Base-by-base conservation (phyloP, 2,329 filamentous ascomycete species). In the Paecilomyces sp. region DNA sequence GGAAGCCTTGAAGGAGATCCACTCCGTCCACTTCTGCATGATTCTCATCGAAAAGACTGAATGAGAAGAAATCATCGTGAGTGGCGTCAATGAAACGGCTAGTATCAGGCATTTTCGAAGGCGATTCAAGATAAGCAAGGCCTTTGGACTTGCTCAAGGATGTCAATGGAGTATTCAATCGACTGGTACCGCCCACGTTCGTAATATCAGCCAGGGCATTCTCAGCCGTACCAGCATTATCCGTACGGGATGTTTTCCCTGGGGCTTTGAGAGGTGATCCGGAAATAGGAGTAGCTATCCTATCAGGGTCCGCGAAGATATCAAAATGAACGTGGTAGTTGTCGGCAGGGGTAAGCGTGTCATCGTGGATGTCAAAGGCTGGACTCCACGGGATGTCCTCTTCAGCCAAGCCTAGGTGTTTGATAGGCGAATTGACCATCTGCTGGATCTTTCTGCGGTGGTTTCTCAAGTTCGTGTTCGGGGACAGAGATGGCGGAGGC, bases 381-480 rank as follows among this genome's bases (percentile, higher is more conserved):
- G 78, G 79, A 59, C 78, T 80, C 72, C 75, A 79, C 9, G 75
- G 74, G 11, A 77, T 65, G 57, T 77, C 75, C 30, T 75, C 74
- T 25, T 76, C 73, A 6, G 70, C 68, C 6, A 79, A 65, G 5
- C 77, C 77, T 28, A 78, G 64, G 57, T 74, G 73, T 62, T 79
- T 79, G 56, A 85, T 79, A 3, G 91, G 91, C 4, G 91, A 94
- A 59, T 91, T 90, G 53, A 96, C 85, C 80, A 96, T 85, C 65
- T 90, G 84, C 61, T 84, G 83, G 63, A 97, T 91, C 65, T 86
- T 88, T 68, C 93, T 88, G 58, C 93, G 89, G 71, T 97, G 94
- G 65, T 94, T 87, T 60, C 88, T 87, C 22, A 97, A 82, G 70
- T 96, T 96, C 9, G 93, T 97, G 71, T 94, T 95, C 1, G 94